Evolutionary conservation across 2,329 filamentous ascomycete genomes (phyloP).

Genomic region (Dactylellina haptotyla): DNA sequence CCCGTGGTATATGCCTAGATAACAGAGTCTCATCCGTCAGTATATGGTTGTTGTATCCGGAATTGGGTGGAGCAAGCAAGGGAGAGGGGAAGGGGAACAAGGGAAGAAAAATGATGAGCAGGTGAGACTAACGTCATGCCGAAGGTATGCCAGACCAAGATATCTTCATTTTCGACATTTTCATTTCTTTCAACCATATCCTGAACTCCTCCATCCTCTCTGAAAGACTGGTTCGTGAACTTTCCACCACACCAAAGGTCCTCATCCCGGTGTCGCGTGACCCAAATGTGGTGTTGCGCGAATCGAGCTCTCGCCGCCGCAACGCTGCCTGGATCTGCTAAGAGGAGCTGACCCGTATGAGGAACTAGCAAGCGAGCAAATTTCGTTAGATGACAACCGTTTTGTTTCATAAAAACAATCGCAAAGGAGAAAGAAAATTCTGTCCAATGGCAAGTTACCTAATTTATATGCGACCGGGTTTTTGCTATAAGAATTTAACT

Average conservation of each 20-base stretch:
- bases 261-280: slow-evolving; percentile 67
- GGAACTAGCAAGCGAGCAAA: slow-evolving; percentile 50
- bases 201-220: slow-evolving; percentile 67
- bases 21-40: slow-evolving; percentile 21
- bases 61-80: slow-evolving; percentile 8
- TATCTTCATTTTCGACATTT: slow-evolving; percentile 65
- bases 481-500: slow-evolving; percentile 67
- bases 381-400: slow-evolving; percentile 21
- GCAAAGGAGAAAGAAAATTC: slow-evolving; percentile 5
- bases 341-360: slow-evolving; percentile 54
- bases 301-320: slow-evolving; percentile 50
- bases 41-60: slow-evolving; percentile 38
- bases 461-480: slow-evolving; percentile 69
- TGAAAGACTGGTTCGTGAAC: slow-evolving; percentile 68
- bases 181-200: slow-evolving; percentile 63
- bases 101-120: no score
- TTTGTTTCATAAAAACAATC: slow-evolving; percentile 28
- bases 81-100: slow-evolving; percentile 1
- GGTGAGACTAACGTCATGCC: slow-evolving; percentile 72
- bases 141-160: slow-evolving; percentile 68
- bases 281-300: slow-evolving; percentile 56
- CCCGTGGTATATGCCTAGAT: slow-evolving; percentile 53
- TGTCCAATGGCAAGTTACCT: slow-evolving; percentile 62
- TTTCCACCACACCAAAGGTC: slow-evolving; percentile 68
- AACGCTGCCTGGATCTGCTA: slow-evolving; percentile 47